Percentiles rank a stretch among this genome's conserved stretches.
These are phyloP conservation scores for Cronartium quercuum DNA, from an alignment of 1,284 basidiomycete species.

Conservation along the genomic window DNA sequence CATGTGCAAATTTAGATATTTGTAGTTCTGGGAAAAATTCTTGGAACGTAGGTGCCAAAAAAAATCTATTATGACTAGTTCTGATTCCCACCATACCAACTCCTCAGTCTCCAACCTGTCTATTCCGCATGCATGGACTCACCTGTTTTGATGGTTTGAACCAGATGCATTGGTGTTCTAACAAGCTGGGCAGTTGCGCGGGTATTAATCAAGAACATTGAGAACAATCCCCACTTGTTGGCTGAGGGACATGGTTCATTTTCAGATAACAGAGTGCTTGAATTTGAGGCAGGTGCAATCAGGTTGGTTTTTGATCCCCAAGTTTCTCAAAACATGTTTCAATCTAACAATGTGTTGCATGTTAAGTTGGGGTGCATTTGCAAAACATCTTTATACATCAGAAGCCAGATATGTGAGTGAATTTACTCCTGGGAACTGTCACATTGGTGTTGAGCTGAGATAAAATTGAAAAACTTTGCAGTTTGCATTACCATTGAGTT, in stretches of 20 bases:
- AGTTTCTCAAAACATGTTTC: neutral
- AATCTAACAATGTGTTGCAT: neutral
- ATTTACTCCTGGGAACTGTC: neutral
- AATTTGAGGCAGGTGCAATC: neutral
- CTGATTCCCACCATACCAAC: no score
- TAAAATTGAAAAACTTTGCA: neutral
- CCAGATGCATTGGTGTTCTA: neutral
- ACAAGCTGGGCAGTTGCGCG: neutral
- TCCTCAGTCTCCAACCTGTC: no score
- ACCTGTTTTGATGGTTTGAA: no score
- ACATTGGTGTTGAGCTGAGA: neutral
- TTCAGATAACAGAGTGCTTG: neutral
- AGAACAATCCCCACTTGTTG: neutral
- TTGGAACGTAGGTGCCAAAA: conserved; percentile 26
- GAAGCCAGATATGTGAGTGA: conserved; percentile 29
- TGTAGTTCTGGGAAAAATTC: conserved; percentile 10
- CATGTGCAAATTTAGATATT: neutral
- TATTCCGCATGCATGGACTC: no score
- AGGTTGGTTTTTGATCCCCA: neutral
- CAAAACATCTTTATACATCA: conserved; percentile 20
- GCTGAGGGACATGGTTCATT: neutral
- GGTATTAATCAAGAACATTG: neutral
- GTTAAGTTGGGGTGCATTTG: conserved; percentile 31
- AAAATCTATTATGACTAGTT: neutral
- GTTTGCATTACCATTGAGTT: conserved; percentile 23